A percentile compares a stretch with the other conserved stretches of the same genome.
Conservation (phyloP, 805 yeast genomes). For the Candida arabinofermentans region DNA sequence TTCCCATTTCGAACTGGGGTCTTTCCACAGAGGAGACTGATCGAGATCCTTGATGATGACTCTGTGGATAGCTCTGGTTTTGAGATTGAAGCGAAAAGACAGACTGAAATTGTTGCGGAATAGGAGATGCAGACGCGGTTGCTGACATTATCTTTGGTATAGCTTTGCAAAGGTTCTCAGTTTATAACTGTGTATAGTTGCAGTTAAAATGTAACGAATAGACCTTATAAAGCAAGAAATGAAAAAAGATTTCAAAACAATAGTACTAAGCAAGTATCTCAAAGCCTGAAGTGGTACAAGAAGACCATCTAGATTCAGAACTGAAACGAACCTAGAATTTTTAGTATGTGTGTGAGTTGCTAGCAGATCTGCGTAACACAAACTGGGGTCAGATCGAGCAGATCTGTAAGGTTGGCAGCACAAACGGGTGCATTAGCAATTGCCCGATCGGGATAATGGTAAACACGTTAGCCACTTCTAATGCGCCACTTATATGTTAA, state of each 20-base stretch:
- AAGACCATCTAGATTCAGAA: not conserved
- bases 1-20: not conserved
- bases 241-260: too few species aligned
- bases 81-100: slow-evolving; percentile 2
- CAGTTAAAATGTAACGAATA: too few species aligned
- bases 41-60: not conserved
- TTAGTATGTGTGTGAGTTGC: too few species aligned
- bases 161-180: too few species aligned
- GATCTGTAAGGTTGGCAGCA: too few species aligned
- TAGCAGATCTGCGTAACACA: not conserved
- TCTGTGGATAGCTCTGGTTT: not conserved
- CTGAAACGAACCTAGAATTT: not conserved
- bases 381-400: not conserved
- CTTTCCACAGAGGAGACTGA: not conserved
- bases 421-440: too few species aligned
- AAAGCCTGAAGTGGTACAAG: not conserved
- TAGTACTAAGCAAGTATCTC: too few species aligned
- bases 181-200: too few species aligned
- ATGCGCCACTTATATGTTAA: not conserved
- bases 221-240: too few species aligned
- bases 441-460: not conserved
- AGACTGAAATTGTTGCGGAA: slow-evolving; percentile 1
- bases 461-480: not conserved
- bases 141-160: not conserved
- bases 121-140: not conserved